Conservation (phyloP, 1,284 basidiomycete species). For the Ustilago curta region DNA sequence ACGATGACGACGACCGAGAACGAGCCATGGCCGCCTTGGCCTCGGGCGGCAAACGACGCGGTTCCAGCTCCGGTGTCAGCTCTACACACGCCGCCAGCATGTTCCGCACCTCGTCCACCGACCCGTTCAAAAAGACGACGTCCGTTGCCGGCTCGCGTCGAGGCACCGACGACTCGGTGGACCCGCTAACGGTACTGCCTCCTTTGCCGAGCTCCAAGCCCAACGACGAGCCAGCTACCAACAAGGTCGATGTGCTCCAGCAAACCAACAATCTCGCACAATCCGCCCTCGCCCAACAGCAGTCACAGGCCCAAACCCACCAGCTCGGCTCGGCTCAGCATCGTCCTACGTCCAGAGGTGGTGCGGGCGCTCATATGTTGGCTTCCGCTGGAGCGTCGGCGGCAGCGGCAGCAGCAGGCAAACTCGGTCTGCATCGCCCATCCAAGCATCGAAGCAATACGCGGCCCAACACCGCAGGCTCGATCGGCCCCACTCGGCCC, state of each 20-base stretch:
- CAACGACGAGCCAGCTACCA: slow-evolving; percentile 24
- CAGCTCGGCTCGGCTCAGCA: slow-evolving; percentile 17
- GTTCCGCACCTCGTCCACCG: slow-evolving; percentile 36
- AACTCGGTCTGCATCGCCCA: slow-evolving; percentile 58
- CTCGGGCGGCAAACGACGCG: slow-evolving; percentile 26
- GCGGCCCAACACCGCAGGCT: slow-evolving; percentile 60
- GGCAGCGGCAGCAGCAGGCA: slow-evolving; percentile 60
- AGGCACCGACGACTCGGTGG: slow-evolving; percentile 51
- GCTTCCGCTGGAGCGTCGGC: slow-evolving; percentile 57
- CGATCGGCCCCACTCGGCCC: slow-evolving; percentile 44
- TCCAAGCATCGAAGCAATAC: slow-evolving; percentile 41
- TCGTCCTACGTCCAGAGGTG: slow-evolving; percentile 44
- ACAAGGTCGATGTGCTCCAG: slow-evolving; percentile 46
- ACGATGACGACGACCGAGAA: slow-evolving; percentile 50
- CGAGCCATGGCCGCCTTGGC: slow-evolving; percentile 20
- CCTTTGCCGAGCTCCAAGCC: slow-evolving; percentile 28
- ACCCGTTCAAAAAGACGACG: slow-evolving; percentile 35
- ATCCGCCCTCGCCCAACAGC: slow-evolving; percentile 32
- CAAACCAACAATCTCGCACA: slow-evolving; percentile 43
- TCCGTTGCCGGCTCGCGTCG: slow-evolving; percentile 40
- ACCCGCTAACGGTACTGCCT: slow-evolving; percentile 35
- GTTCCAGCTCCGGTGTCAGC: slow-evolving; percentile 43
- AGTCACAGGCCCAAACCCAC: slow-evolving; percentile 19
- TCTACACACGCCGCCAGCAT: slow-evolving; percentile 42
- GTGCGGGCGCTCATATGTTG: slow-evolving; percentile 36